A percentile compares a stretch with the other conserved stretches of the same genome.
These are phyloP conservation scores for Cubamyces sp. DNA, from an alignment of 768 basidiomycete species.

Conservation along the genomic window DNA sequence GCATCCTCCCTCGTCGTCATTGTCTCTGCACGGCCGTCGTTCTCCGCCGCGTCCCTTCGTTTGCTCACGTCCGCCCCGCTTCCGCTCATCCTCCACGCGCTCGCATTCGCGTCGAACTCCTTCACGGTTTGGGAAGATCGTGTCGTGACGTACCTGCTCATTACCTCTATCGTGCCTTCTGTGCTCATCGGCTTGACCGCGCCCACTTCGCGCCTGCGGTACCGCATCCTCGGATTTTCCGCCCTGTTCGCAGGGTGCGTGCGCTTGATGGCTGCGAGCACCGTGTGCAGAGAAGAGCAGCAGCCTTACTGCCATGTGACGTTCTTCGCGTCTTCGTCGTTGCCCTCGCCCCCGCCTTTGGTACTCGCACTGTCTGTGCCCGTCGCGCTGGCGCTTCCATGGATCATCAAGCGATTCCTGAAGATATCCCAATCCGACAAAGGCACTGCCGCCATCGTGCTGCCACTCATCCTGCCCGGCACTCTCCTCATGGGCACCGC, in stretches of 20 bases:
- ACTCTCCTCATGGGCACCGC: slow-evolving; percentile 59
- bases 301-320: slow-evolving; percentile 88
- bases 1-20: slow-evolving; percentile 51
- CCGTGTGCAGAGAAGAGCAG: slow-evolving; percentile 94
- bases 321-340: slow-evolving; percentile 78
- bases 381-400: slow-evolving; percentile 60
- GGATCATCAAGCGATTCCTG: slow-evolving; percentile 57
- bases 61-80: slow-evolving; percentile 40
- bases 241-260: slow-evolving; percentile 66
- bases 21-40: slow-evolving; percentile 43
- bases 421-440: slow-evolving; percentile 71
- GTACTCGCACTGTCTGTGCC: slow-evolving; percentile 64
- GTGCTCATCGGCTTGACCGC: slow-evolving; percentile 68
- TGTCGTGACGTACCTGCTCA: slow-evolving; percentile 72
- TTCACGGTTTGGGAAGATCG: slow-evolving; percentile 98
- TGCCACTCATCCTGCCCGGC: slow-evolving; percentile 61
- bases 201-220: slow-evolving; percentile 68
- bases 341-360: slow-evolving; percentile 64
- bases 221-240: slow-evolving; percentile 76
- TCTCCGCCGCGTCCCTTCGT: slow-evolving; percentile 26
- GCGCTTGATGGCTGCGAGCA: slow-evolving; percentile 79
- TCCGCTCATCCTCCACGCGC: slow-evolving; percentile 66
- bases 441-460: slow-evolving; percentile 67
- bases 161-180: slow-evolving; percentile 63
- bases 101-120: slow-evolving; percentile 89